These are phyloP conservation scores for Ceratobasidium sp. DNA, from an alignment of 1,284 basidiomycete species.

Conservation along the genomic window DNA sequence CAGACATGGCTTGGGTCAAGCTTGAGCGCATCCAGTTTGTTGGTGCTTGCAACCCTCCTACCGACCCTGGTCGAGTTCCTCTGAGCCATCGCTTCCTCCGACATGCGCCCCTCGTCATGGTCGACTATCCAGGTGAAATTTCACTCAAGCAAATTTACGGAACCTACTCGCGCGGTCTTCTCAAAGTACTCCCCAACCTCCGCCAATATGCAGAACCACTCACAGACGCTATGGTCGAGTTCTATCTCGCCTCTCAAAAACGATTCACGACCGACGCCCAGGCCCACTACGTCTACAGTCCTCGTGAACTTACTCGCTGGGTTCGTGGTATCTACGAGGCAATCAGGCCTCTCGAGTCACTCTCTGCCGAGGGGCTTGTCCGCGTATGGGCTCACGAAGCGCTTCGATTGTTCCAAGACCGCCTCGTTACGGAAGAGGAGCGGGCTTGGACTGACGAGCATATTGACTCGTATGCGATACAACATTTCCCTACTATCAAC, in stretches of 20 bases:
- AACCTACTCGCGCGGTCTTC: constrained; percentile 95
- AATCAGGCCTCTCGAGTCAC: constrained; percentile 86
- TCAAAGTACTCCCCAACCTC: constrained; percentile 94
- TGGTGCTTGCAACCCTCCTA: constrained; percentile 98
- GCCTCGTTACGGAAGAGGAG: constrained; percentile 90
- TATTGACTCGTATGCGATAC: constrained; percentile 82
- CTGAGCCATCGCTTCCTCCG: constrained; percentile 96
- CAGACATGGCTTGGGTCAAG: constrained; percentile 96
- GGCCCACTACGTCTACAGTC: constrained; percentile 99
- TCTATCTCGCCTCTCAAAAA: constrained; percentile 93
- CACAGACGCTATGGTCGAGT: constrained; percentile 96
- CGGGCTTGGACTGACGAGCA: constrained; percentile 93
- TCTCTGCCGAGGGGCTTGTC: constrained; percentile 92
- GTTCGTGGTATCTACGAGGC: constrained; percentile 97
- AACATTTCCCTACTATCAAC: constrained; percentile 92
- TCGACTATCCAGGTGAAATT: constrained; percentile 96
- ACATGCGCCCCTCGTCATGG: constrained; percentile 99
- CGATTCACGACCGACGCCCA: constrained; percentile 95
- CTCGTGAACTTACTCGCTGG: constrained; percentile 98
- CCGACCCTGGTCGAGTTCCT: constrained; percentile 99
- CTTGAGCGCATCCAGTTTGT: constrained; percentile 99
- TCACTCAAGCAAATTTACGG: constrained; percentile 99
- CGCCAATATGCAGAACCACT: constrained; percentile 92
- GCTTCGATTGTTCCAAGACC: constrained; percentile 95
- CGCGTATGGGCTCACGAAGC: constrained; percentile 99